Base-by-base conservation (phyloP, 2,329 filamentous ascomycete genomes). In the Cordyceps farinosa region DNA sequence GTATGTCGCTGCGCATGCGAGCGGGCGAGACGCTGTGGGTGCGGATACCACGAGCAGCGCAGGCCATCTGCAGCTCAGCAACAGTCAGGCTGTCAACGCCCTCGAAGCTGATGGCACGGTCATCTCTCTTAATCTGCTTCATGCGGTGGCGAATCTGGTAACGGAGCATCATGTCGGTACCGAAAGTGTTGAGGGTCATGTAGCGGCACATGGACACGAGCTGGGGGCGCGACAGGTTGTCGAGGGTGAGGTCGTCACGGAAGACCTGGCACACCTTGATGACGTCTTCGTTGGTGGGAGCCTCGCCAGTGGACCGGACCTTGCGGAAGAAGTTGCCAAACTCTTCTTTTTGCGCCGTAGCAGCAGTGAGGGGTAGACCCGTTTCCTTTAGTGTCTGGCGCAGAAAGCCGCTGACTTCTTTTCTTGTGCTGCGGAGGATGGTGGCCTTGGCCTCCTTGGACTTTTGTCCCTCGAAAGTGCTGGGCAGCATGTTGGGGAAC, bases 231-330 rank as follows among this genome's bases (percentile, higher is more conserved):
- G 93, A 97, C 68, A 99, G 80, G 78, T 99, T 99, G 86, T 99
- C 95, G 38, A 99, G 84, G 0, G 95, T 99, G 71, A 99, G 75
- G 76, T 99, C 95, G 74, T 99, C 95, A 76, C 95, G 96, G 86
- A 99, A 99, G 67, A 96, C 90, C 83, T 97, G 96, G 87, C 95
- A 98, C 67, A 99, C 94, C 79, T 95, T 97, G 82, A 99, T 96
- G 67, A 99, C 92, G 73, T 99, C 95, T 68, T 93, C 85, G 61
- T 88, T 85, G 5, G 91, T 95, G 1, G 95, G 95, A 52, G 89
- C 84, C 80, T 98, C 94, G 67, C 94, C 95, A 1, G 94, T 97
- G 22, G 91, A 88, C 61, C 95, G 85, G 66, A 98, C 86, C 82
- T 99, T 99, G 74, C 91, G 90, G 88, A 99, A 99, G 79, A 99